A percentile compares a stretch with the other conserved stretches of the same genome.
Evolutionary conservation across 495 filamentous ascomycete species (phyloP).

Genomic region (Chaetomium tenue): DNA sequence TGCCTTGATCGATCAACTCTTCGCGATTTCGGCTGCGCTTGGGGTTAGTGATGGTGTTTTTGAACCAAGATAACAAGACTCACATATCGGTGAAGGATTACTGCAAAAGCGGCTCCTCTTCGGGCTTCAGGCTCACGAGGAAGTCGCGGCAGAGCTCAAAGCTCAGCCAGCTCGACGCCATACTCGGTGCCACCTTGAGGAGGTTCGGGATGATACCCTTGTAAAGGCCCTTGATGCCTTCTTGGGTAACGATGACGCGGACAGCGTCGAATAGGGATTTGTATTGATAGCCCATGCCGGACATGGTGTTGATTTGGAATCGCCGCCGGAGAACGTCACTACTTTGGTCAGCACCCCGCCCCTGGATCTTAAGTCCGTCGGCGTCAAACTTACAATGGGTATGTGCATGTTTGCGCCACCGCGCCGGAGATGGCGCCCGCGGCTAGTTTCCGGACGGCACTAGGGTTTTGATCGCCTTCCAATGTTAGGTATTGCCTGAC

Average conservation of each 20-base stretch:
- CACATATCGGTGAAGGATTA: slow-evolving; percentile 10
- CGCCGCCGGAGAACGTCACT: slow-evolving; percentile 93
- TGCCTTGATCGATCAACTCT: slow-evolving; percentile 1
- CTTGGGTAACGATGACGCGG: slow-evolving; percentile 72
- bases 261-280: slow-evolving; percentile 82
- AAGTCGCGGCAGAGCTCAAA: slow-evolving; percentile 92
- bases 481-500: slow-evolving; percentile 80
- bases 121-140: slow-evolving; percentile 57
- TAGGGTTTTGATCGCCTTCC: slow-evolving; percentile 83
- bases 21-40: neutral
- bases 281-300: slow-evolving; percentile 96
- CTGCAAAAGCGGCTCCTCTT: slow-evolving; percentile 37
- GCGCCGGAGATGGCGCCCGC: slow-evolving; percentile 94
- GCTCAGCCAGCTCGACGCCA: slow-evolving; percentile 97
- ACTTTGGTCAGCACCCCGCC: slow-evolving; percentile 24
- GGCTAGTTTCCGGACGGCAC: slow-evolving; percentile 71
- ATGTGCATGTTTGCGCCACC: slow-evolving; percentile 95
- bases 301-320: slow-evolving; percentile 99
- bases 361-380: no score
- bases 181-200: slow-evolving; percentile 95
- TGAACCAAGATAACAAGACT: neutral
- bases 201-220: slow-evolving; percentile 93
- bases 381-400: slow-evolving; percentile 76
- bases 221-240: slow-evolving; percentile 70
- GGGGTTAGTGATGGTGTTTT: neutral